Base-by-base conservation (phyloP, 2,329 filamentous ascomycete genomes). In the Stenocarpella maydis region DNA sequence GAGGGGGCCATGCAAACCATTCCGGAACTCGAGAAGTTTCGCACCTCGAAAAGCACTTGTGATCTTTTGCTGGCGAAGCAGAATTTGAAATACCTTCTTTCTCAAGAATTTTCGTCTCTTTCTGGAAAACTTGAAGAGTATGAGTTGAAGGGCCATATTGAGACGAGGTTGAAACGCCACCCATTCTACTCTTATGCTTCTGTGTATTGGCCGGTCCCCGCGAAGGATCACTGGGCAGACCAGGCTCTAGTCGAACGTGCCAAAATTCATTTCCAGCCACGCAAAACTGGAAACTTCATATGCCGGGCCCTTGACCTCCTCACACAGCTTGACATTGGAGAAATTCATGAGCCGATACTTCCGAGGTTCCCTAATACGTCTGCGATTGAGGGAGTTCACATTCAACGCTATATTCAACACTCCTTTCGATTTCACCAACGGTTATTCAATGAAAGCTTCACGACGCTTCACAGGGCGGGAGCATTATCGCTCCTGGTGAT, bases 161-260 rank as follows among this genome's bases (percentile, higher is more conserved):
- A 41, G 2, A n/a, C 3, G 24, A 31, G 45, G 14, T 19, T 26
- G 17, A 12, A 39, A 24, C 21, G 28, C 12, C 61, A 65, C 14
- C 52, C 65, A n/a, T 67, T 67, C 39, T 67, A 67, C 21, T 17
- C 8, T 1, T 60, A 52, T 7, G 65, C 65, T n/a, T 26, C 65
- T 3, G 7, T 7, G 2, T 5, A n/a, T 26, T 67, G 52, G 52
- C 65, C 54, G 1, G 14, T 28, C 2, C 28, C 37, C 21, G 65
- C 52, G 3, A 39, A 4, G n/a, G 4, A 31, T 2, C 15, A 37
- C 6, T 60, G 52, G 65, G 1, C 15, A 26, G 28, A 67, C 19
- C 4, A 50, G 15, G 2, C 2, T 9, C 17, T 67, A 28, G 17
- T 60, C n/a, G 14, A 39, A 9, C 24, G 15, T 10, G 65, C 54